Evolutionary conservation across 2,329 filamentous ascomycete genomes (phyloP), one percentile per base, ranked within the genome.

Genomic region (Mycosphaerella sp.): DNA sequence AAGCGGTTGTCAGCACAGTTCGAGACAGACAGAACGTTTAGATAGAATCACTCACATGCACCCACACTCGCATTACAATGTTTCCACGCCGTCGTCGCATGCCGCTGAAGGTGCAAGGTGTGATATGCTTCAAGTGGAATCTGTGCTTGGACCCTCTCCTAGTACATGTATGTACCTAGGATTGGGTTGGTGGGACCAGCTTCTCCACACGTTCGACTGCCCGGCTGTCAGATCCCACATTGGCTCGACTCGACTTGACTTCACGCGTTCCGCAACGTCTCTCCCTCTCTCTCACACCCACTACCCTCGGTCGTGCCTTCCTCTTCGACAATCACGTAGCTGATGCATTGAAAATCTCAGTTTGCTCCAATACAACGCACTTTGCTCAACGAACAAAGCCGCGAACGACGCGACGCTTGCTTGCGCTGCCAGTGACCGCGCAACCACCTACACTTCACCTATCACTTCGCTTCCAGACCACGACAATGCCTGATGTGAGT

Each of bases 401-500:
- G 34, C 32, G 30, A 47, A 41, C 40, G 43, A 25, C 21, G 21
- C 21, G 21, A 25, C 21, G 21, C 21, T 25, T 44, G 49, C 55
- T 54, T 56, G 57, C 55, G 57, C 54, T 41, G 53, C 50, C 40
- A 44, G 21, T 39, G 28, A 46, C 14, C 52, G 41, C 41, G 41
- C 54, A 43, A 48, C 42, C 49, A 49, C 53, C 36, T 21, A 30
- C 50, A 51, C 39, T 34, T 44, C 36, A 49, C 28, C 44, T 43
- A 45, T 44, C 17, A 37, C 37, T 35, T 14, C 30, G 27, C 17
- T 25, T 34, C 37, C 21, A 36, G 7, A 41, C 43, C 49, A 35
- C 34, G 42, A 55, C 56, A 49, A 71, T 71, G 68, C 67, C 68
- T 54, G 69, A 71, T 47, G 69, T 70, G 61, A 60, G 66, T 61